Conservation (phyloP, 148 eudicot species). For the Amaranthus cruentus region DNA sequence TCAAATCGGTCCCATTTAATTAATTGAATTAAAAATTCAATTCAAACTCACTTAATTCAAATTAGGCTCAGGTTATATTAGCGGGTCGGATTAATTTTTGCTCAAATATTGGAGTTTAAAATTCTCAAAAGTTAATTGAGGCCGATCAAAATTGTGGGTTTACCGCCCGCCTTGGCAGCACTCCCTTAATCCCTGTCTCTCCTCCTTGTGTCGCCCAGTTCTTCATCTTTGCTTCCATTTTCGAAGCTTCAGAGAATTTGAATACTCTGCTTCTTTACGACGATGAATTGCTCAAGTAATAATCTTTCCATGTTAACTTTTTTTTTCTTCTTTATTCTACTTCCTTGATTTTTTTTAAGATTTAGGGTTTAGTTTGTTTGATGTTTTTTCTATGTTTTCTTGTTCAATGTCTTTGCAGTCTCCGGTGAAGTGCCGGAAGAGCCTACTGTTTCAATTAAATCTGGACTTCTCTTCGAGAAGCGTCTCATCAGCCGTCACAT, state of each 20-base stretch:
- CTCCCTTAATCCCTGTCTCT: neutral
- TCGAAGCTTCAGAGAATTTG: neutral
- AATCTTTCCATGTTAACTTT: neutral
- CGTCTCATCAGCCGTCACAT: conserved; percentile 84
- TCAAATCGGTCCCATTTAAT: no score
- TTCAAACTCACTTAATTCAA: no score
- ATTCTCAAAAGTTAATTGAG: no score
- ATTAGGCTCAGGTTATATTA: no score
- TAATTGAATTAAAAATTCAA: no score
- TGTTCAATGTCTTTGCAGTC: conserved; percentile 37
- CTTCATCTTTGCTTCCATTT: neutral
- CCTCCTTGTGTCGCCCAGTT: neutral
- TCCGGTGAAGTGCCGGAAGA: conserved; percentile 98
- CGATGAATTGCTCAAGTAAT: conserved; percentile 83
- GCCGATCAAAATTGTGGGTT: no score
- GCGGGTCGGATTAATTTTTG: no score
- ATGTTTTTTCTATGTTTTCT: conserved; percentile 5
- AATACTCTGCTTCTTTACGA: neutral
- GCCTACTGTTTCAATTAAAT: conserved; percentile 72
- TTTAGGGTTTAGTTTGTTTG: conserved; percentile 20
- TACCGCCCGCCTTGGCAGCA: no score
- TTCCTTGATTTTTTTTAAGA: neutral
- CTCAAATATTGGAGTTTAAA: no score
- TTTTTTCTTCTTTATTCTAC: neutral
- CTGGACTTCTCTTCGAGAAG: conserved; percentile 89